These are phyloP conservation scores for Scenedesmus sp. DNA, from an alignment of 163 green algal genomes.

Conservation along the genomic window DNA sequence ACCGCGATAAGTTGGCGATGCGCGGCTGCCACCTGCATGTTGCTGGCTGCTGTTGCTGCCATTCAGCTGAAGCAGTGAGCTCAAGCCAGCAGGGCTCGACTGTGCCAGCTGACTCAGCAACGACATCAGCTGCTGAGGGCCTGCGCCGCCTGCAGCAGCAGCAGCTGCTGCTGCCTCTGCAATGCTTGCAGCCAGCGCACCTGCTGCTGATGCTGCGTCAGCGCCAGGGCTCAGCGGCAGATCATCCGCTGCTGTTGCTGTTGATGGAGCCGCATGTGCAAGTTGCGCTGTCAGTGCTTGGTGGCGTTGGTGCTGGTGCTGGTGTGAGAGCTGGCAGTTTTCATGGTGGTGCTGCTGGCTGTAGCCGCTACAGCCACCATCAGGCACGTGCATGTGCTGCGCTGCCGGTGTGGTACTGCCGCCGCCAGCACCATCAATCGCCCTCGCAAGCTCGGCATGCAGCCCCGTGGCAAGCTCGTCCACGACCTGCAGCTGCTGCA, in stretches of 20 bases:
- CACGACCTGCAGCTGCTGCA: conserved; percentile 48
- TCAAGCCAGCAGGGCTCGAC: not conserved
- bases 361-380: not conserved
- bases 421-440: not conserved
- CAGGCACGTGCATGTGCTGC: not conserved
- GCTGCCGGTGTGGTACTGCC: not conserved
- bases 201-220: not conserved
- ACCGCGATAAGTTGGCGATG: not conserved
- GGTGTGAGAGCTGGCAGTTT: not conserved
- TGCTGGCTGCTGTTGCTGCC: not conserved
- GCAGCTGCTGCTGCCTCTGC: not conserved
- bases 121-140: not conserved
- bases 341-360: not conserved
- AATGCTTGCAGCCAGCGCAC: not conserved
- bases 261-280: not conserved
- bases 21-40: not conserved
- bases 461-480: conserved; percentile 34
- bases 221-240: not conserved
- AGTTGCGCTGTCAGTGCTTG: not conserved
- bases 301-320: not conserved
- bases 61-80: not conserved
- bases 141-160: conserved; percentile 1
- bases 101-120: not conserved
- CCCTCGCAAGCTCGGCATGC: not conserved
- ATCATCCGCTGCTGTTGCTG: not conserved